These are phyloP conservation scores for Chaetomium cochliodes DNA, from an alignment of 495 filamentous ascomycete genomes.

Conservation along the genomic window DNA sequence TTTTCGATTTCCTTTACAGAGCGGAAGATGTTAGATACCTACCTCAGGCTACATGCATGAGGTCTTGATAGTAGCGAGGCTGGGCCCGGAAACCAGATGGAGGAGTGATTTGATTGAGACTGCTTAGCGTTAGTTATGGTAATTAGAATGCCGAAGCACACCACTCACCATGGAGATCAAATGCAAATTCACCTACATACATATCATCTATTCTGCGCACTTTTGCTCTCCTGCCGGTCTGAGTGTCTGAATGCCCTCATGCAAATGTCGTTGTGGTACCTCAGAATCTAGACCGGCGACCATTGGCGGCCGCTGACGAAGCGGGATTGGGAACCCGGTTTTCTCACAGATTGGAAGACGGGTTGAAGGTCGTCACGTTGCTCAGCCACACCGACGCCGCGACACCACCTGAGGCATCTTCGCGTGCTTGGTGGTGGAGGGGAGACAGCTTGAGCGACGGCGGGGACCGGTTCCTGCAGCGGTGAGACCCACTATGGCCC, in stretches of 20 bases:
- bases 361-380: background rate
- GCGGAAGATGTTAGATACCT: background rate
- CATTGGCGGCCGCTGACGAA: conserved; percentile 15
- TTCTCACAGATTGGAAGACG: no score
- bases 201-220: background rate
- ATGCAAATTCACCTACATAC: background rate
- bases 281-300: background rate
- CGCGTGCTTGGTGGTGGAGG: background rate
- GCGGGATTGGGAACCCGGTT: background rate
- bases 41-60: no score
- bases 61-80: background rate
- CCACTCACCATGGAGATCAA: background rate
- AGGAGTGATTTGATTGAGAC: background rate
- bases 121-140: background rate
- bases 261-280: background rate
- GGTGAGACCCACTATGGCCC: background rate
- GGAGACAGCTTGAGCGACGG: background rate
- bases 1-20: background rate
- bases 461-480: conserved; percentile 14
- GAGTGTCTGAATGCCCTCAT: background rate
- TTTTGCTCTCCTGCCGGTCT: background rate
- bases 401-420: background rate
- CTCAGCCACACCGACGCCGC: conserved; percentile 17
- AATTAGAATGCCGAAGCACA: background rate
- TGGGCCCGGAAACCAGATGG: background rate